Evolutionary conservation across 768 basidiomycete genomes (phyloP).

Genomic region (Cytidiella melzeri): DNA sequence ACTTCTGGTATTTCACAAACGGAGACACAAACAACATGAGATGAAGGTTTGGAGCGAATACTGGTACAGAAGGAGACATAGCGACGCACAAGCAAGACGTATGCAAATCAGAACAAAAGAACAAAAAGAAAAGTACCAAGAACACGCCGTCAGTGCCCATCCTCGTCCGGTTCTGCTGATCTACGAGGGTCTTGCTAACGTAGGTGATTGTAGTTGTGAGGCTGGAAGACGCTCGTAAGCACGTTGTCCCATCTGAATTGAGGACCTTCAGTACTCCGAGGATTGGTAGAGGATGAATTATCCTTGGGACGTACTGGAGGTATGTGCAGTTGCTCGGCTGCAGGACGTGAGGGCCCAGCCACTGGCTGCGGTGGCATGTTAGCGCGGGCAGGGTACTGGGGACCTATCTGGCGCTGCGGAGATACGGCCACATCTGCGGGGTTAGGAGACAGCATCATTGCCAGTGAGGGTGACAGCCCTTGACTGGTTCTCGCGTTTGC

Average conservation of each 20-base stretch:
- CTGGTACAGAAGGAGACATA: too few relatives aligned
- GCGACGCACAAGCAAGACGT: too few relatives aligned
- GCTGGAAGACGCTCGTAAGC: conserved; percentile 5
- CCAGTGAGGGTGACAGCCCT: conserved; percentile 53
- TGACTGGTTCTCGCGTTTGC: conserved; percentile 33
- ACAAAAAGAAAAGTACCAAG: too few relatives aligned
- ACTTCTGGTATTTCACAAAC: too few relatives aligned
- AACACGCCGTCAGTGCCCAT: too few relatives aligned
- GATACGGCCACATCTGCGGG: conserved; percentile 18
- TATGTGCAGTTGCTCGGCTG: neutral
- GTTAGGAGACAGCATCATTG: conserved; percentile 55
- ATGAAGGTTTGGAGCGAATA: too few relatives aligned
- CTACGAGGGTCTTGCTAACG: neutral
- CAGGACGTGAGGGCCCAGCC: neutral
- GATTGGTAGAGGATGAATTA: neutral
- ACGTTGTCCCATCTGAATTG: conserved; percentile 3
- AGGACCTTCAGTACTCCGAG: neutral
- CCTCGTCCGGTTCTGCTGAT: too few relatives aligned
- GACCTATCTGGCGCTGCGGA: conserved; percentile 10
- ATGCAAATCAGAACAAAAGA: too few relatives aligned
- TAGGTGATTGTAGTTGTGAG: conserved; percentile 6
- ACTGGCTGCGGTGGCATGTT: neutral
- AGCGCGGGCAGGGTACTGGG: conserved; percentile 1
- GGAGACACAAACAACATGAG: too few relatives aligned
- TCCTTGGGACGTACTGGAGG: conserved; percentile 7